These are phyloP conservation scores for Penicillium griseofulvum DNA, from an alignment of 2,329 filamentous ascomycete genomes.

Conservation along the genomic window DNA sequence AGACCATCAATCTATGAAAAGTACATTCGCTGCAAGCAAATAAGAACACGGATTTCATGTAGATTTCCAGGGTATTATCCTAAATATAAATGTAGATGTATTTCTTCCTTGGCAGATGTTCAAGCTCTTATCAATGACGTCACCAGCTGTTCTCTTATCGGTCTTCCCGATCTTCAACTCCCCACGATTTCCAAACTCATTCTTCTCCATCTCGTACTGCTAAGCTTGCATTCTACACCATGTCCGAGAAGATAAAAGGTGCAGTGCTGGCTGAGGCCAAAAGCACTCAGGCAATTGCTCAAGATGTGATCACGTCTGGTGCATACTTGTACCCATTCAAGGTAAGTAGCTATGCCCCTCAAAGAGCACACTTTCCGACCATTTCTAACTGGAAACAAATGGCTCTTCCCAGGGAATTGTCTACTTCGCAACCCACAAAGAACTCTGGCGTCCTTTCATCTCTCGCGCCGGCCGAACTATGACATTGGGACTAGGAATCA, in stretches of 20 bases:
- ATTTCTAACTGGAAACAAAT: neutral
- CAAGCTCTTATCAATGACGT: neutral
- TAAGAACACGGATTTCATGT: no score
- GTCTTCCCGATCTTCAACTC: neutral
- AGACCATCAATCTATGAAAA: no score
- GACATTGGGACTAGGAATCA: constrained; percentile 68
- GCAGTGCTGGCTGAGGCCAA: constrained; percentile 67
- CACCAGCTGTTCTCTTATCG: neutral
- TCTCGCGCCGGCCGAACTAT: constrained; percentile 61
- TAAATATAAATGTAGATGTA: no score
- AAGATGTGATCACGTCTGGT: constrained; percentile 69
- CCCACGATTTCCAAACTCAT: neutral
- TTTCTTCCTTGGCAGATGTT: neutral
- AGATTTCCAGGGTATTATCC: no score
- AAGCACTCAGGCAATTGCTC: constrained; percentile 61
- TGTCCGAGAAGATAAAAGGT: constrained; percentile 55
- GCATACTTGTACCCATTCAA: constrained; percentile 86
- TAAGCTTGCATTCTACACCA: constrained; percentile 12
- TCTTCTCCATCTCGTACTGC: neutral
- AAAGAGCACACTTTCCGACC: no score
- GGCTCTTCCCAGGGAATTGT: constrained; percentile 53
- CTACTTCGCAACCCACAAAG: constrained; percentile 58
- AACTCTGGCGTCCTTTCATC: constrained; percentile 59
- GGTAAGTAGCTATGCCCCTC: constrained; percentile 34
- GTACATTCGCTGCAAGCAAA: no score